A percentile compares a stretch with the other conserved stretches of the same genome.
phyloP scores from a whole-genome alignment of 352 stramenopile genomes.

The Globisporangium camurandrum region DNA sequence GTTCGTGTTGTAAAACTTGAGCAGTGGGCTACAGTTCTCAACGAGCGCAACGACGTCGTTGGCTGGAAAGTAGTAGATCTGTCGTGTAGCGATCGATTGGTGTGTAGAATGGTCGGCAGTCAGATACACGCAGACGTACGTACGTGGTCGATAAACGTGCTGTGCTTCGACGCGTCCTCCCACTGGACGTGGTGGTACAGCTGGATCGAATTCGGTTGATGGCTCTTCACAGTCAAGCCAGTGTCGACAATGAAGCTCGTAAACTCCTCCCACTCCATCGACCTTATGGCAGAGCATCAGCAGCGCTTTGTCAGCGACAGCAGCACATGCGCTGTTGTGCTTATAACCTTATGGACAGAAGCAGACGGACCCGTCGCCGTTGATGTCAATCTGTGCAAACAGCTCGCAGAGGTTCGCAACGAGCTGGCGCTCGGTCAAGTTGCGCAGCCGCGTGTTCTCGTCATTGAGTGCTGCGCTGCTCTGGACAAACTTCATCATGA shows the following conservation, averaged over 20 bases:
- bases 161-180: conserved; percentile 85
- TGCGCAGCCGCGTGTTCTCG: conserved; percentile 57
- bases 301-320: no score
- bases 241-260: conserved; percentile 89
- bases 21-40: conserved; percentile 61
- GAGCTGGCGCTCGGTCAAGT: conserved; percentile 67
- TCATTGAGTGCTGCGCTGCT: conserved; percentile 33
- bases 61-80: conserved; percentile 78
- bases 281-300: no score
- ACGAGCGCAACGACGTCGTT: conserved; percentile 64
- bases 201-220: conserved; percentile 85
- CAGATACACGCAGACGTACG: not conserved
- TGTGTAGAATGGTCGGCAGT: no score
- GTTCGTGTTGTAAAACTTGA: conserved; percentile 82
- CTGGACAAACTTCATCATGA: conserved; percentile 82
- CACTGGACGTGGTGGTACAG: conserved; percentile 70
- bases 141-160: conserved; percentile 69
- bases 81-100: not conserved
- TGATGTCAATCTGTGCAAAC: conserved; percentile 89
- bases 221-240: conserved; percentile 69
- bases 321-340: no score
- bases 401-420: conserved; percentile 84
- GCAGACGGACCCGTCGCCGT: conserved; percentile 84
- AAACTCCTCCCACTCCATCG: conserved; percentile 92
- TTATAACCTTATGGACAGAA: no score